These are phyloP conservation scores for Haberlea rhodopensis DNA, from an alignment of 257 asterid genomes.

Conservation along the genomic window DNA sequence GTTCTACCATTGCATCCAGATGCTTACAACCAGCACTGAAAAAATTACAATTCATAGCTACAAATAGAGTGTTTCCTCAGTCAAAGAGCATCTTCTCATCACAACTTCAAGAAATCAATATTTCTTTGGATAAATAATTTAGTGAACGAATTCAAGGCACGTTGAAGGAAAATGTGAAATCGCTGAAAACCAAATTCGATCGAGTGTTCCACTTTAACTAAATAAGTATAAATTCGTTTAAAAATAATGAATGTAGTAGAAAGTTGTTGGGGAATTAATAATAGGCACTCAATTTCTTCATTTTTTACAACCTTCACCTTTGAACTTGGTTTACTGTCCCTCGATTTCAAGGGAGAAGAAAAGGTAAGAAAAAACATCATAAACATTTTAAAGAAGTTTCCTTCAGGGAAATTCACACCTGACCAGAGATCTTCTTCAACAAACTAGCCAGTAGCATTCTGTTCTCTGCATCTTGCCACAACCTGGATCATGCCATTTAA, in stretches of 20 bases:
- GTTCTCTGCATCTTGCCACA: conserved; percentile 95
- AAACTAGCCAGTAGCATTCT: conserved; percentile 51
- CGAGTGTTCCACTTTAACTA: too few species aligned
- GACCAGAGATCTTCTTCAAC: conserved; percentile 51
- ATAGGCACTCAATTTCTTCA: too few species aligned
- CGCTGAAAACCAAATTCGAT: too few species aligned
- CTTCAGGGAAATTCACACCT: conserved; percentile 45
- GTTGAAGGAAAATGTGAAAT: too few species aligned
- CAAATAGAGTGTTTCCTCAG: not conserved
- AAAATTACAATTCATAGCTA: too few species aligned
- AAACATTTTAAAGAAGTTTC: not conserved
- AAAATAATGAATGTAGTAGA: too few species aligned
- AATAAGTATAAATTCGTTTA: too few species aligned
- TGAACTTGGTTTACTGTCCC: too few species aligned
- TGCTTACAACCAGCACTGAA: not conserved
- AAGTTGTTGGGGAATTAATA: too few species aligned
- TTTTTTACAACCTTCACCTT: too few species aligned
- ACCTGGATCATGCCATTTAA: too few species aligned
- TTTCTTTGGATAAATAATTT: not conserved
- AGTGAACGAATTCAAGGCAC: too few species aligned
- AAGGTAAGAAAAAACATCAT: not conserved
- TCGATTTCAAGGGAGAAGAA: not conserved
- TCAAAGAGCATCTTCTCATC: not conserved
- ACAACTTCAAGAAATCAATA: not conserved
- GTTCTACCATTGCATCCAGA: conserved; percentile 2